Base-by-base conservation (phyloP, 176 grass and related monocot species). In the Musa acuminata region DNA sequence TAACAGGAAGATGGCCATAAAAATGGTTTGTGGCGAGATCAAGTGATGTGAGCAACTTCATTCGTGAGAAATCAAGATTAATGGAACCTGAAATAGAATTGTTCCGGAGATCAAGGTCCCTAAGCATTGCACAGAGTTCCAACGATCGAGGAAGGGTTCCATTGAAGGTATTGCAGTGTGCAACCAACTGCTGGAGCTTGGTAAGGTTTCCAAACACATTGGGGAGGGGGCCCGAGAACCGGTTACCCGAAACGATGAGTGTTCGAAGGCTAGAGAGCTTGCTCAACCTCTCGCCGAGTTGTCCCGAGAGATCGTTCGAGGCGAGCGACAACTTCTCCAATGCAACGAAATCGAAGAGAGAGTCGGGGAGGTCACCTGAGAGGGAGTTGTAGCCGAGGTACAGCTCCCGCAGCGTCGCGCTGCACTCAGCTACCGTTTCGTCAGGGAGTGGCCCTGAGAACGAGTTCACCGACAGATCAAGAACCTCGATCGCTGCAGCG, bases 21-120 rank as follows among this genome's bases (percentile, higher is more conserved):
- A 97, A 86, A 54, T 84, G 71, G 83, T 97, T 97, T 0, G 90
- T 87, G 1, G 93, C 93, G 23, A 97, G 93, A 71, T 97, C 93
- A 64, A 93, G 71, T 29, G 83, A 81, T 51, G 72, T 67, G 54
- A 97, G 88, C 6, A 70, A 43, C 14, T 77, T 80, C 90, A 97
- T 88, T 8, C 57, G 75, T 1, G 85, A 90, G 80, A 97, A 97
- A 73, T 93, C 83, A 81, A 97, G 64, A 52, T 82, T 48, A 52
- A 97, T 59, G 11, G 83, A 80, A 55, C 93, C 93, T 1, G 79
- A 84, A 3, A 97, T 57, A 3, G 93, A 90, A 75, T 97, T 97
- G 77, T 97, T 97, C 6, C 93, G 79, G 76, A 97, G 90, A 64
- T 97, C 78, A 0, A 97, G 87, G 0, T 73, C 90, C 49, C 74